Conservation (phyloP, 352 stramenopile genomes). For the Phytophthora uliginosa region DNA sequence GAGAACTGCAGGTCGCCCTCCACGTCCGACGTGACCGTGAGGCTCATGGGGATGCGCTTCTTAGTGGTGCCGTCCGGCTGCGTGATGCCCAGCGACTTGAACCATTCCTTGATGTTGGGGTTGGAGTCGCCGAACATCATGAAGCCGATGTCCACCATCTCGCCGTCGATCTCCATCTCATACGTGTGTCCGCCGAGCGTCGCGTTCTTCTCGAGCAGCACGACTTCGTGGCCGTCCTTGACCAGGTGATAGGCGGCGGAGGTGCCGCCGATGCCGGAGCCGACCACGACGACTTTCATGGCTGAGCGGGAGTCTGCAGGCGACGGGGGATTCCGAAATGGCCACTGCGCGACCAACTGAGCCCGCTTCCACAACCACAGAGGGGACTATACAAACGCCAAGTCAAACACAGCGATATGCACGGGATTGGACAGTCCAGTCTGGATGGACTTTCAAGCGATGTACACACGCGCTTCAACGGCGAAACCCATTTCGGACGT, state of each 20-base stretch:
- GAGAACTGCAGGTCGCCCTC: conserved; percentile 89
- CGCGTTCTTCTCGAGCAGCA: conserved; percentile 87
- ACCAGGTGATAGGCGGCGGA: conserved; percentile 88
- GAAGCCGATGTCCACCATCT: conserved; percentile 89
- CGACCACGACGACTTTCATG: conserved; percentile 91
- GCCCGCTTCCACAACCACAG: conserved; percentile 32
- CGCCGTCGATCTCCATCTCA: conserved; percentile 89
- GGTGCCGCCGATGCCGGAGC: conserved; percentile 84
- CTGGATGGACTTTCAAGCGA: conserved; percentile 8
- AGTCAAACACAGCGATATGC: conserved; percentile 27
- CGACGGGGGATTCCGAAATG: conserved; percentile 25
- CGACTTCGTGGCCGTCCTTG: conserved; percentile 87
- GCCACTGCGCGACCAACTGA: conserved; percentile 23
- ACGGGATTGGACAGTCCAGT: conserved; percentile 19
- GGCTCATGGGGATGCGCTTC: conserved; percentile 90
- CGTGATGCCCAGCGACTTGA: conserved; percentile 87
- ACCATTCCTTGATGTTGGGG: conserved; percentile 93
- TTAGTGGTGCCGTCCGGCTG: conserved; percentile 88
- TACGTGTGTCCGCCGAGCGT: conserved; percentile 87
- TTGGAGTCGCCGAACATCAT: conserved; percentile 94
- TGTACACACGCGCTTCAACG: conserved; percentile 8
- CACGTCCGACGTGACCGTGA: conserved; percentile 88
- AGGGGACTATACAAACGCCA: conserved; percentile 37
- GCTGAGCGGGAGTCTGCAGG: not conserved
- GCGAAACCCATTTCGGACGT: conserved; percentile 8